Conservation (phyloP, 2,329 filamentous ascomycete genomes). For the Tolypocladium amazonense region DNA sequence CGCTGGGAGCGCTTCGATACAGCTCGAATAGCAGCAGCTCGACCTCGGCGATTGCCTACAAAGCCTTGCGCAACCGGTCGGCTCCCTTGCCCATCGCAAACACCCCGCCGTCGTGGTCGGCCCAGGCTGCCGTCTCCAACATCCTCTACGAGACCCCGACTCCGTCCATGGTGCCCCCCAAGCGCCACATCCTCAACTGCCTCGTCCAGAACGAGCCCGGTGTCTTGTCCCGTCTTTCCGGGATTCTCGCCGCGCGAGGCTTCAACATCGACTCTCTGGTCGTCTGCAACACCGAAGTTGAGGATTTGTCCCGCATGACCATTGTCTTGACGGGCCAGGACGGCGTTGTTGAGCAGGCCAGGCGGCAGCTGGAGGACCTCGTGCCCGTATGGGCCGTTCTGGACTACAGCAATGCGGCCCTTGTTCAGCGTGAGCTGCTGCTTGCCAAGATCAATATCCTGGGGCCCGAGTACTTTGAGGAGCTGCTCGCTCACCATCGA, state of each 20-base stretch:
- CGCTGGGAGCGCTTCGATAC: constrained; percentile 21
- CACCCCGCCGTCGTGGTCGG: constrained; percentile 70
- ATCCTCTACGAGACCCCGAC: constrained; percentile 97
- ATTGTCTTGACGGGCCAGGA: constrained; percentile 95
- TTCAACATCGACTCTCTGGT: constrained; percentile 99
- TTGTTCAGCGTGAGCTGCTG: constrained; percentile 91
- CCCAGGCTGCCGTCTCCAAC: constrained; percentile 89
- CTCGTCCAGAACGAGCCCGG: constrained; percentile 98
- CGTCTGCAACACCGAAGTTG: constrained; percentile 95
- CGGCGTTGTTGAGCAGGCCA: constrained; percentile 92
- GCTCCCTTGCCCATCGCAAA: constrained; percentile 73
- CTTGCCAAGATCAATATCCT: constrained; percentile 95
- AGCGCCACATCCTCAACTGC: constrained; percentile 95
- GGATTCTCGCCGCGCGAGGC: constrained; percentile 87
- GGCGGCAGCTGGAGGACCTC: constrained; percentile 88
- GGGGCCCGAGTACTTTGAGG: constrained; percentile 96
- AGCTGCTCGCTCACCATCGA: constrained; percentile 87
- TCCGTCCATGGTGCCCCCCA: constrained; percentile 72
- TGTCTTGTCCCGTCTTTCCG: constrained; percentile 90
- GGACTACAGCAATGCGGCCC: constrained; percentile 84
- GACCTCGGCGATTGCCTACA: constrained; percentile 92
- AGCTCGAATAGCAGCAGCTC: constrained; percentile 51
- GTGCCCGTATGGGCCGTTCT: constrained; percentile 97
- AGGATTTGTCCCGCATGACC: constrained; percentile 95
- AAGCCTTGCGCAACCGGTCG: constrained; percentile 85